Evolutionary conservation across 2,329 filamentous ascomycete genomes (phyloP), one percentile per base, ranked within the genome.

Genomic region (Pyricularia pennisetigena): DNA sequence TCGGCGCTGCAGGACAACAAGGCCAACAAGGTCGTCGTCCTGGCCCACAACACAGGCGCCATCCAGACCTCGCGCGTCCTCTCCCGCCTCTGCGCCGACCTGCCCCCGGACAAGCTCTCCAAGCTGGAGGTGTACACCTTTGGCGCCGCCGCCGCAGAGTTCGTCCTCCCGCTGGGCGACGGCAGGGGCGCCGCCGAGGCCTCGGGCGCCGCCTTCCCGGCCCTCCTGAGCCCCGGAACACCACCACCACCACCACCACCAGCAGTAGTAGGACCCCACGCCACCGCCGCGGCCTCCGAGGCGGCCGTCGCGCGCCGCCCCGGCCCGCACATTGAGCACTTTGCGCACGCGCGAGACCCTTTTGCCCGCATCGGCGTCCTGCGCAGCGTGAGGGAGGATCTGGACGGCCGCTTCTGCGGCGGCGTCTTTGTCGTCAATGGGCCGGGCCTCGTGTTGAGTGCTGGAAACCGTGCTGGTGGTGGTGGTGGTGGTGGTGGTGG

Each of bases 101-200:
- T 82, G 2, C 76, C 79, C 7, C 63, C 73, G 0, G 76, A 77
- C 0, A 75, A 75, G 62, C 74, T 78, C 14, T 70, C 75, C 57
- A 80, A 78, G 69, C 74, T 82, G 20, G 78, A 82, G 69, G 75
- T 82, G 20, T 82, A 80, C 73, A 82, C 80, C 0, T 82, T 82
- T 66, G 80, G 80, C 9, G 76, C 78, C 2, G 74, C 78, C 2
- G 75, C 78, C 5, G 71, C 71, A 10, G 79, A 81, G 69, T 80
- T 80, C 70, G 73, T 75, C 35, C 69, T 77, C 23, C 79, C 79
- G 6, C 72, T 77, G 4, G 75, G 75, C 28, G 72, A 74, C 29
- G 35, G 35, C 49, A 20, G 49, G 24, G 69, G 28, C 24, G 71
- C 62, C 32, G 69, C 69, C 64, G 70, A 72, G 3, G 16, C 20